Percentiles rank a stretch among this genome's conserved stretches.
Conservation (phyloP, 148 eudicot species). For the Diospyros lotus region DNA sequence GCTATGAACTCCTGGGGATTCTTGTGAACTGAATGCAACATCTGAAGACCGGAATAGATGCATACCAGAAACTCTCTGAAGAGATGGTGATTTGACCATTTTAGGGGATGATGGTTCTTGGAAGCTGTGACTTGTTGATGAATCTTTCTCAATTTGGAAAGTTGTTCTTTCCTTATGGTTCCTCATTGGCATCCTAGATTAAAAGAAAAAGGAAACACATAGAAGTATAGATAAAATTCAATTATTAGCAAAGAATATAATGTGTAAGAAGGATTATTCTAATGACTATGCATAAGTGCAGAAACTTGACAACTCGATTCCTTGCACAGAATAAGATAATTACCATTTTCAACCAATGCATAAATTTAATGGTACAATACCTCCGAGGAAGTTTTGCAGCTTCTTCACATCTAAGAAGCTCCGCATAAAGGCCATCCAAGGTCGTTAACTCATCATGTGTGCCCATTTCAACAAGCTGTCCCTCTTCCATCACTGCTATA, state of each 20-base stretch:
- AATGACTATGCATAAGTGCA: neutral
- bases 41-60: constrained; percentile 63
- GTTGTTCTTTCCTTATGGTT: constrained; percentile 57
- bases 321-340: neutral
- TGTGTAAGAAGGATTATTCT: neutral
- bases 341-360: constrained; percentile 8
- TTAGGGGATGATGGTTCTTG: constrained; percentile 95
- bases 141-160: constrained; percentile 80
- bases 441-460: constrained; percentile 86
- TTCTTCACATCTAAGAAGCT: constrained; percentile 94
- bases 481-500: constrained; percentile 99
- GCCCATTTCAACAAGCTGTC: constrained; percentile 99
- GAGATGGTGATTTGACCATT: constrained; percentile 92
- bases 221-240: neutral
- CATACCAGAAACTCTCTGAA: constrained; percentile 68
- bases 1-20: constrained; percentile 70
- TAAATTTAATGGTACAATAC: constrained; percentile 28
- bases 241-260: neutral
- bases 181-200: constrained; percentile 74
- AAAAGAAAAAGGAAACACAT: neutral
- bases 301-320: neutral
- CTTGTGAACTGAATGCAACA: constrained; percentile 63
- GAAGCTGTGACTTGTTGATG: constrained; percentile 51
- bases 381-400: constrained; percentile 98
- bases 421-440: constrained; percentile 93